Conservation (phyloP, 2,329 filamentous ascomycete species). For the Neonectria hederae region DNA sequence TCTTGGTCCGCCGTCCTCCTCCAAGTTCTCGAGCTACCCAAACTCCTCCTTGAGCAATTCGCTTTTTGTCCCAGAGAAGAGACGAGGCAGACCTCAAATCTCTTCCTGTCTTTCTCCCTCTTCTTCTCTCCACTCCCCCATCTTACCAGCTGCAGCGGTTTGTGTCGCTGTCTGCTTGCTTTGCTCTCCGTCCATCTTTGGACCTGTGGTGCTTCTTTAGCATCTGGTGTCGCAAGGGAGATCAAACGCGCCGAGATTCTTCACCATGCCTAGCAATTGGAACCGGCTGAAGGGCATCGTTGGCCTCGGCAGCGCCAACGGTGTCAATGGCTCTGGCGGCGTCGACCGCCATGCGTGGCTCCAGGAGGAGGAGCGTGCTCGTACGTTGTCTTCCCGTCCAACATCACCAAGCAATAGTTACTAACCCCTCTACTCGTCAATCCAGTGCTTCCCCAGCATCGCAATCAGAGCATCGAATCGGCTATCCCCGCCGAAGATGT, state of each 20-base stretch:
- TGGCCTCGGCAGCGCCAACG: constrained; percentile 34
- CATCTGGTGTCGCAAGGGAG: background rate
- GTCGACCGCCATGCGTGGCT: constrained; percentile 48
- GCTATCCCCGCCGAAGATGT: constrained; percentile 81
- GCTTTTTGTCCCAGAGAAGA: background rate
- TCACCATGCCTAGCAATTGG: constrained; percentile 41
- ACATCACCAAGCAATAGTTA: background rate
- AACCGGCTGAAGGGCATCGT: constrained; percentile 45
- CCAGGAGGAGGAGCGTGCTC: constrained; percentile 55
- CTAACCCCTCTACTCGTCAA: constrained; percentile 7
- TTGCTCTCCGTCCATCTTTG: too few species aligned
- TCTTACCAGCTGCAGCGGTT: background rate
- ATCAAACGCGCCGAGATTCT: constrained; percentile 9
- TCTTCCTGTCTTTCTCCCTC: background rate
- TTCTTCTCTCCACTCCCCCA: background rate
- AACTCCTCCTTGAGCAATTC: background rate
- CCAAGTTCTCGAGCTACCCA: background rate
- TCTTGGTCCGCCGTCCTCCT: background rate
- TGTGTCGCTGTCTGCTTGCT: background rate
- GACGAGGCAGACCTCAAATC: background rate
- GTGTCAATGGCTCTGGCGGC: constrained; percentile 31
- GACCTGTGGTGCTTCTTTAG: background rate
- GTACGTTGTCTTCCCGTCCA: constrained; percentile 45
- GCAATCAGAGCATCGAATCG: constrained; percentile 67
- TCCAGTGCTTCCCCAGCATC: constrained; percentile 72